Conservation (phyloP, 495 filamentous ascomycete species). For the Apiosordaria backusii region DNA sequence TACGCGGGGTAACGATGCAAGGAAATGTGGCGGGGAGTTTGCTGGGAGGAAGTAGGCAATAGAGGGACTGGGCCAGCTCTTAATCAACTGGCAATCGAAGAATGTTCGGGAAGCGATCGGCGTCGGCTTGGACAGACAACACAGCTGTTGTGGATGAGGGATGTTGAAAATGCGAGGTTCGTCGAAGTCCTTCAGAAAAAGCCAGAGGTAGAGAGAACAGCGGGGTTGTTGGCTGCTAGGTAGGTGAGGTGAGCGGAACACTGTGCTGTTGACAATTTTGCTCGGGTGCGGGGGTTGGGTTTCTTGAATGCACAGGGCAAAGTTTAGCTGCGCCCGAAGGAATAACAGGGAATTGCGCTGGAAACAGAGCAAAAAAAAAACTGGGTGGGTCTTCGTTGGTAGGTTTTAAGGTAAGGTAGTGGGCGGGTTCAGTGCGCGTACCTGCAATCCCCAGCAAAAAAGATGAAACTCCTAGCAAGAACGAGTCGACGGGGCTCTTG, state of each 20-base stretch:
- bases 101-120: conserved; percentile 1
- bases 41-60: neutral
- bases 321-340: neutral
- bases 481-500: neutral
- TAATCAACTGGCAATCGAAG: neutral
- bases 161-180: neutral
- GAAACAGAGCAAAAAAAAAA: neutral
- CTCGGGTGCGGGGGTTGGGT: neutral
- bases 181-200: neutral
- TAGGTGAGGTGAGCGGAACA: neutral
- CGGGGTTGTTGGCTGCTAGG: neutral
- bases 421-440: neutral
- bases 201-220: neutral
- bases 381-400: neutral
- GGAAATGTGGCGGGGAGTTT: neutral
- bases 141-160: neutral
- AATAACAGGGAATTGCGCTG: neutral
- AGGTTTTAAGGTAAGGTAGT: neutral
- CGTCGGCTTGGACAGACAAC: neutral
- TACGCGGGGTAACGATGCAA: neutral
- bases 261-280: neutral
- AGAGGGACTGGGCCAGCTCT: neutral
- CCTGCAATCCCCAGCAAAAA: neutral
- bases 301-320: neutral
- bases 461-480: neutral